Percentiles rank a stretch among this genome's conserved stretches.
These are phyloP conservation scores for Termitomyces sp. DNA, from an alignment of 768 basidiomycete genomes.

Conservation along the genomic window DNA sequence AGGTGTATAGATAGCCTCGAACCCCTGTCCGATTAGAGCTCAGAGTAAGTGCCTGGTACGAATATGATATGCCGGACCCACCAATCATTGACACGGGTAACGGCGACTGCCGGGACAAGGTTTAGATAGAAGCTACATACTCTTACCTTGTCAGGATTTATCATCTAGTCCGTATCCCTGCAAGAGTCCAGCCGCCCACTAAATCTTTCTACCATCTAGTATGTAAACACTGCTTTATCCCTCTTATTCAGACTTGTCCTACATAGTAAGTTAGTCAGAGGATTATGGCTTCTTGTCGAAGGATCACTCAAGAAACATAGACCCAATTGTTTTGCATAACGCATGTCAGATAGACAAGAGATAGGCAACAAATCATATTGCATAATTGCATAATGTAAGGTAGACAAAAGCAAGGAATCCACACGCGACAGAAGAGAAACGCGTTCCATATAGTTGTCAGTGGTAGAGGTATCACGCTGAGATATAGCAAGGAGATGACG, in stretches of 20 bases:
- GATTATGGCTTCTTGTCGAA: too few species aligned
- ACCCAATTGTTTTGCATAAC: slow-evolving; percentile 1
- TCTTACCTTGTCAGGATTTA: not conserved
- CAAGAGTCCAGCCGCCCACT: too few species aligned
- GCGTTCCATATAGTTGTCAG: not conserved
- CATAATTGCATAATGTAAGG: slow-evolving; percentile 3
- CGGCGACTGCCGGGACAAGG: not conserved
- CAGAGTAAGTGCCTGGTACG: not conserved
- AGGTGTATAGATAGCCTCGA: not conserved
- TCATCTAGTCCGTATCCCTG: not conserved
- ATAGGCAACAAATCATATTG: not conserved
- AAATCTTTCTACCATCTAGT: too few species aligned
- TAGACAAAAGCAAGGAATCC: not conserved
- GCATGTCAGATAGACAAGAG: not conserved
- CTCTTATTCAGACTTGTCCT: too few species aligned
- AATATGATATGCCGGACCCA: not conserved
- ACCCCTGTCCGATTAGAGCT: not conserved
- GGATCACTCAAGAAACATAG: not conserved
- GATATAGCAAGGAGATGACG: slow-evolving; percentile 1
- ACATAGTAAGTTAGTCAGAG: too few species aligned
- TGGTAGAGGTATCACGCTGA: slow-evolving; percentile 2
- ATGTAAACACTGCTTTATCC: too few species aligned
- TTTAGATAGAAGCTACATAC: not conserved
- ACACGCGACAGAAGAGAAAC: not conserved
- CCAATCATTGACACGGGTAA: not conserved